Conservation (phyloP, 352 stramenopile genomes). For the Globisporangium mamillatum region DNA sequence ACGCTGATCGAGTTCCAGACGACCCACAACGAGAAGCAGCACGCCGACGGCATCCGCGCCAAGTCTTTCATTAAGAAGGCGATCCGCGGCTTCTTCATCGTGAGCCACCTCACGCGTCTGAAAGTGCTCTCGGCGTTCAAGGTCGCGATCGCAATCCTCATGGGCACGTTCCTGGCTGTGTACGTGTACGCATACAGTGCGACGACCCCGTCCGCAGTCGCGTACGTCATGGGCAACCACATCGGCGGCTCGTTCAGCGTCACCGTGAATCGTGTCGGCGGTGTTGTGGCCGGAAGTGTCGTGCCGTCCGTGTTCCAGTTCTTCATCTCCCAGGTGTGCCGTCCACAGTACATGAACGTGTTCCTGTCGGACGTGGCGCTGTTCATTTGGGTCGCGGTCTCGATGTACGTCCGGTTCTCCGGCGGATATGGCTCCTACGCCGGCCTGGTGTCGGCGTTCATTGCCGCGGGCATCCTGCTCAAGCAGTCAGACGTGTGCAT, state of each 20-base stretch:
- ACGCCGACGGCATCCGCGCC: constrained; percentile 41
- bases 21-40: constrained; percentile 59
- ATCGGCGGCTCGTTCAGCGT: constrained; percentile 77
- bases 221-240: constrained; percentile 79
- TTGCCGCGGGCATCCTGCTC: constrained; percentile 59
- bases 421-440: constrained; percentile 69
- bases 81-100: constrained; percentile 46
- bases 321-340: constrained; percentile 74
- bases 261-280: constrained; percentile 79
- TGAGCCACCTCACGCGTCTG: constrained; percentile 39
- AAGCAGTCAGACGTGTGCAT: constrained; percentile 60
- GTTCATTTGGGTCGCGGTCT: constrained; percentile 72
- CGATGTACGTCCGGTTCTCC: constrained; percentile 74
- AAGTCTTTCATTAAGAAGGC: constrained; percentile 47
- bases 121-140: constrained; percentile 49
- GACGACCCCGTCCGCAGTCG: constrained; percentile 55
- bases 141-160: constrained; percentile 55
- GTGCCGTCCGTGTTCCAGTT: constrained; percentile 84
- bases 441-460: constrained; percentile 73
- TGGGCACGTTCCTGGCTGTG: constrained; percentile 62
- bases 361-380: constrained; percentile 51
- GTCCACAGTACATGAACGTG: constrained; percentile 32
- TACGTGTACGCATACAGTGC: constrained; percentile 75
- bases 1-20: constrained; percentile 72
- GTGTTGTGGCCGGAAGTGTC: constrained; percentile 79